Conservation (phyloP, 768 basidiomycete species). For the Tylopilus sp. region DNA sequence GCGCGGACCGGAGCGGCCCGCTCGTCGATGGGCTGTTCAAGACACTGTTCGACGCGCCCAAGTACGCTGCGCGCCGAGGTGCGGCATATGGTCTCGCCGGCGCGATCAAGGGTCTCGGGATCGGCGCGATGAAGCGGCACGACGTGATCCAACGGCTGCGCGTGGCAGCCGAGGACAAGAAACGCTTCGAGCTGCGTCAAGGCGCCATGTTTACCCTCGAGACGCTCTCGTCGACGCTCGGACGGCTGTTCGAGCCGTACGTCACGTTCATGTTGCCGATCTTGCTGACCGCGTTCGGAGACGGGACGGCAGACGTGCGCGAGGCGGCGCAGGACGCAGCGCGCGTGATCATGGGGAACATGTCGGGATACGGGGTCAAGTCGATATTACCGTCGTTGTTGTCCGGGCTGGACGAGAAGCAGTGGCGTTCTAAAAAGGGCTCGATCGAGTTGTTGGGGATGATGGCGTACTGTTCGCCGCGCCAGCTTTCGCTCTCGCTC, state of each 20-base stretch:
- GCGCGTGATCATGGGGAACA: constrained; percentile 89
- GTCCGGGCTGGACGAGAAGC: constrained; percentile 92
- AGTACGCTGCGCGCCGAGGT: constrained; percentile 93
- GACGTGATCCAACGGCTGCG: constrained; percentile 71
- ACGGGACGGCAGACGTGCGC: constrained; percentile 80
- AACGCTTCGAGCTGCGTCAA: constrained; percentile 80
- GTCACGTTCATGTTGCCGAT: constrained; percentile 80
- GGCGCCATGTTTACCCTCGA: constrained; percentile 96
- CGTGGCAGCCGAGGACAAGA: constrained; percentile 84
- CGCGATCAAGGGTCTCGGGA: constrained; percentile 85
- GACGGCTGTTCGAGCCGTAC: constrained; percentile 92
- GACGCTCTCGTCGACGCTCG: constrained; percentile 81
- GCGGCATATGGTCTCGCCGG: constrained; percentile 97
- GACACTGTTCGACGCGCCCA: constrained; percentile 72
- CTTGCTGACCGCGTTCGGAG: constrained; percentile 82
- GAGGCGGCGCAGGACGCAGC: constrained; percentile 93
- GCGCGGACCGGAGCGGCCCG: constrained; percentile 35
- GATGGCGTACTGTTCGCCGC: constrained; percentile 98
- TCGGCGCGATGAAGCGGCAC: constrained; percentile 81
- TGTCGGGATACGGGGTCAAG: constrained; percentile 95
- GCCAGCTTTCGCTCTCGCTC: constrained; percentile 89
- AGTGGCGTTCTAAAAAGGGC: constrained; percentile 97
- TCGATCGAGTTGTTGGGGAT: constrained; percentile 95
- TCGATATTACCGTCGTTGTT: constrained; percentile 88
- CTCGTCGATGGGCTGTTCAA: constrained; percentile 78